These are phyloP conservation scores for Citrullus mucosospermus DNA, from an alignment of 306 rosid genomes.

Conservation along the genomic window DNA sequence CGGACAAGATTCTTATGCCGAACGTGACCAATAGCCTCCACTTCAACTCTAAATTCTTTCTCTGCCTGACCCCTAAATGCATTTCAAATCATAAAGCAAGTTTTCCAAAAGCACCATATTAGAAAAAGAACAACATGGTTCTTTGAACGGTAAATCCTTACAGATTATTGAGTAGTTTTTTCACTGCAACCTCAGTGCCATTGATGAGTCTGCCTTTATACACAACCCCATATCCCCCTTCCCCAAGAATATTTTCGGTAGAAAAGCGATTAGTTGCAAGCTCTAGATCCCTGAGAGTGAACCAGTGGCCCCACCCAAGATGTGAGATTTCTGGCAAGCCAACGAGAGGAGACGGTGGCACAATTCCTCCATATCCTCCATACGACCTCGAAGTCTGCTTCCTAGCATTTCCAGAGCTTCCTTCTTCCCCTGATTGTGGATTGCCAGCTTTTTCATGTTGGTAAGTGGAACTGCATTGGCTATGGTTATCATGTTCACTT, in stretches of 20 bases:
- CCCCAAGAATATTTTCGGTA: constrained; percentile 60
- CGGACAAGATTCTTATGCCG: constrained; percentile 94
- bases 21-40: constrained; percentile 96
- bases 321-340: constrained; percentile 93
- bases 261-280: constrained; percentile 64
- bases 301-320: constrained; percentile 99
- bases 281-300: constrained; percentile 88
- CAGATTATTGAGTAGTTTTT: constrained; percentile 86
- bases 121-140: background rate
- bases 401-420: constrained; percentile 58
- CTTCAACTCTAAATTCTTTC: constrained; percentile 96
- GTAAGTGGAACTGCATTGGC: constrained; percentile 73
- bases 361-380: constrained; percentile 32
- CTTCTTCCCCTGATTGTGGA: constrained; percentile 75
- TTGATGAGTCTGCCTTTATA: constrained; percentile 72
- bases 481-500: constrained; percentile 52
- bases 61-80: constrained; percentile 83
- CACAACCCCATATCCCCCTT: constrained; percentile 96
- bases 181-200: constrained; percentile 91
- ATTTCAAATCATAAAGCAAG: background rate
- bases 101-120: background rate
- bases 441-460: constrained; percentile 68
- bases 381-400: constrained; percentile 37
- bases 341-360: constrained; percentile 67
- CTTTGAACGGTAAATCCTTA: constrained; percentile 32